phyloP scores from a whole-genome alignment of 257 asterid species.

The Scutellaria galericulata region DNA sequence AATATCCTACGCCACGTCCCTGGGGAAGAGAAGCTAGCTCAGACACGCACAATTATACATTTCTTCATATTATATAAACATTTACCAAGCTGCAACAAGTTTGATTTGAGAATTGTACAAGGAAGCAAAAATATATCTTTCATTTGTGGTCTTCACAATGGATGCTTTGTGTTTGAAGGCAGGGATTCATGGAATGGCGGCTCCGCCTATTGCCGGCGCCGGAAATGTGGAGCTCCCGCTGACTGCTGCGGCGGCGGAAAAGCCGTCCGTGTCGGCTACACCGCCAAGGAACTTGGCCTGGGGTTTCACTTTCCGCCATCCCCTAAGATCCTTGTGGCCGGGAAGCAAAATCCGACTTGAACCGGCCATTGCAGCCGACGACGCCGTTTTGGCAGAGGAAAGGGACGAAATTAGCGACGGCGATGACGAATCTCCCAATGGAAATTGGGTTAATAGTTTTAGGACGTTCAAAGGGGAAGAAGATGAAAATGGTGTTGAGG shows the following conservation, averaged over 20 bases:
- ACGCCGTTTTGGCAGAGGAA: constrained; percentile 64
- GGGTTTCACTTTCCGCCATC: constrained; percentile 74
- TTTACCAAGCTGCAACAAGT: background rate
- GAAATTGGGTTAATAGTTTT: constrained; percentile 64
- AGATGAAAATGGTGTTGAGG: constrained; percentile 15
- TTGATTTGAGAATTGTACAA: background rate
- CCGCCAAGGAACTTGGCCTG: constrained; percentile 59
- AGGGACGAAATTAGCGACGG: constrained; percentile 39
- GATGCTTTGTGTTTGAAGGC: constrained; percentile 65
- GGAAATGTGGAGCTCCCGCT: constrained; percentile 52
- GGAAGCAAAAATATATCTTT: background rate
- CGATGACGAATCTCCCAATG: constrained; percentile 38
- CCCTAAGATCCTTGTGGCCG: constrained; percentile 77
- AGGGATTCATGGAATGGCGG: constrained; percentile 55
- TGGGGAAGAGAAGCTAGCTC: constrained; percentile 1
- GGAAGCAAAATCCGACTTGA: constrained; percentile 51
- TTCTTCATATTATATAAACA: background rate
- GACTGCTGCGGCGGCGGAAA: constrained; percentile 35
- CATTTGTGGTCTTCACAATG: constrained; percentile 36
- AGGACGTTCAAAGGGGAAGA: constrained; percentile 45
- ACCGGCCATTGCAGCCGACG: constrained; percentile 62
- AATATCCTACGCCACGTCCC: constrained; percentile 6
- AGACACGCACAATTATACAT: background rate
- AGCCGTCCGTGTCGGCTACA: constrained; percentile 51
- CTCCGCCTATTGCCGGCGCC: constrained; percentile 50